Evolutionary conservation across 2,329 filamentous ascomycete species (phyloP).

Genomic region (Endothia cerciana): DNA sequence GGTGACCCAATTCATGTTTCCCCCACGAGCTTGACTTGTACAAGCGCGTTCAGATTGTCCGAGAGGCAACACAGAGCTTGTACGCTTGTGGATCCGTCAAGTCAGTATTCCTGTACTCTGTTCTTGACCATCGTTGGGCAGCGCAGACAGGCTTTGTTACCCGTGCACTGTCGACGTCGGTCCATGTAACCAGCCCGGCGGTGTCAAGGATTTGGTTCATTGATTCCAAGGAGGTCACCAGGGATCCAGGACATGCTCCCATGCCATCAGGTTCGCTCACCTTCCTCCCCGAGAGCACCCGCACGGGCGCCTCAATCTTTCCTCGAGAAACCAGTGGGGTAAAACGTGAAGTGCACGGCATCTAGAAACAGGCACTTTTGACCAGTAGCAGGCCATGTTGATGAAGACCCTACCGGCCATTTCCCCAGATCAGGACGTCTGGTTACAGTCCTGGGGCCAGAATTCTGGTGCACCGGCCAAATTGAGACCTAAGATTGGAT

Average conservation of each 20-base stretch:
- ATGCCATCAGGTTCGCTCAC: background rate
- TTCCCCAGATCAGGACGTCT: conserved; percentile 8
- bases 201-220: conserved; percentile 2
- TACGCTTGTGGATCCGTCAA: conserved; percentile 31
- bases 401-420: conserved; percentile 13
- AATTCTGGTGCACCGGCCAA: conserved; percentile 12
- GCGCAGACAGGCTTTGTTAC: background rate
- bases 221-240: background rate
- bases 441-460: conserved; percentile 12
- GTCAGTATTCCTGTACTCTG: conserved; percentile 2
- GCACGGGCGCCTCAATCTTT: conserved; percentile 12
- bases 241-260: background rate
- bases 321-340: conserved; percentile 26
- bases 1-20: conserved; percentile 43
- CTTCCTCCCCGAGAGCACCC: background rate
- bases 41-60: conserved; percentile 45
- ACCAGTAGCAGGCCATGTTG: conserved; percentile 13
- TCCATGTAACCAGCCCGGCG: conserved; percentile 6
- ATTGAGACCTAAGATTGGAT: conserved; percentile 29
- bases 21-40: conserved; percentile 44
- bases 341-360: conserved; percentile 12
- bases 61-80: conserved; percentile 42
- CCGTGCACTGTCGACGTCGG: background rate
- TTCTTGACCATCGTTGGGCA: conserved; percentile 3
- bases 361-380: conserved; percentile 14